Evolutionary conservation across 2,329 filamentous ascomycete species (phyloP).

Genomic region (Endothia cerciana): DNA sequence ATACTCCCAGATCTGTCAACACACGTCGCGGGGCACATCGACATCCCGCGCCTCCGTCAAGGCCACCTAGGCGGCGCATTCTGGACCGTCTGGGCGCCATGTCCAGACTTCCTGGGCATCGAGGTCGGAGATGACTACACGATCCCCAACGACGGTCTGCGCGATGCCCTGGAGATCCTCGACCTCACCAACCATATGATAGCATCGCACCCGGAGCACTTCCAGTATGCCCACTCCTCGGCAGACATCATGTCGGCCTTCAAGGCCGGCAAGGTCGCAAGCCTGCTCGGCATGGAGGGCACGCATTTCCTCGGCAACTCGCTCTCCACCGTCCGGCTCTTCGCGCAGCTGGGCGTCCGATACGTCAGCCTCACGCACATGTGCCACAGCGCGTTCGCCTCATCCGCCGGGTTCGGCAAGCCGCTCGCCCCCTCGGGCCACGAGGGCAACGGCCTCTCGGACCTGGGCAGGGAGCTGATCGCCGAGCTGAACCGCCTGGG

Average conservation of each 20-base stretch:
- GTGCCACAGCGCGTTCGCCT: constrained; percentile 37
- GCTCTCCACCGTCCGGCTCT: constrained; percentile 39
- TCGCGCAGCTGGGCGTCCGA: constrained; percentile 40
- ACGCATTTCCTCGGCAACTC: constrained; percentile 41
- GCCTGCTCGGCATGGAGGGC: constrained; percentile 39
- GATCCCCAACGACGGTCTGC: constrained; percentile 32
- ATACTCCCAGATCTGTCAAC: constrained; percentile 22
- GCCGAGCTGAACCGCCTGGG: constrained; percentile 43
- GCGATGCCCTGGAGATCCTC: constrained; percentile 32
- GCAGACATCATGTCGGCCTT: constrained; percentile 33
- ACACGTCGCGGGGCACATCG: constrained; percentile 38
- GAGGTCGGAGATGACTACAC: constrained; percentile 27
- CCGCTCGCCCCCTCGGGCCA: constrained; percentile 29
- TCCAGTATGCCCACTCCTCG: constrained; percentile 27
- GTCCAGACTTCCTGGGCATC: constrained; percentile 35
- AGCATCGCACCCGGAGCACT: constrained; percentile 15
- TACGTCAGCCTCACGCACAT: constrained; percentile 40
- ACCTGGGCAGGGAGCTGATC: constrained; percentile 35
- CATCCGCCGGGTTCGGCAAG: constrained; percentile 34
- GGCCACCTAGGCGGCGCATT: constrained; percentile 37
- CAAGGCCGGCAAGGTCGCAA: constrained; percentile 33
- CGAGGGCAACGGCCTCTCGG: constrained; percentile 34
- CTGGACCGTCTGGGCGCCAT: constrained; percentile 38
- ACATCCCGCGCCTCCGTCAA: constrained; percentile 34
- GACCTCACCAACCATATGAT: constrained; percentile 27